Evolutionary conservation across 2,329 filamentous ascomycete species (phyloP).

Genomic region (Cordyceps tenuipes): DNA sequence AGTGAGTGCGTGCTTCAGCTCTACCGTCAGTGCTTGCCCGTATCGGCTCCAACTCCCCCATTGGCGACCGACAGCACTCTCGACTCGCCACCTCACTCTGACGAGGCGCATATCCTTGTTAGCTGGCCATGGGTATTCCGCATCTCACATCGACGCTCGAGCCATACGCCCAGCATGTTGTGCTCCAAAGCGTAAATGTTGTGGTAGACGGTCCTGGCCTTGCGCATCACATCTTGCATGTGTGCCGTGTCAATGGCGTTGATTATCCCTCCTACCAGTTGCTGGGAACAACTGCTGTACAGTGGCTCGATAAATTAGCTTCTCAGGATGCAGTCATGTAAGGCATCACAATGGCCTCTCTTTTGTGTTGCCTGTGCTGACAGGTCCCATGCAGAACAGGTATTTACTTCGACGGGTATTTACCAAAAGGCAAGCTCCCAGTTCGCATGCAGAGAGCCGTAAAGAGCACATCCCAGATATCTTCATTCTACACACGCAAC

Average conservation of each 20-base stretch:
- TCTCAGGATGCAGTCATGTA: conserved; percentile 54
- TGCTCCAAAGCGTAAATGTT: conserved; percentile 33
- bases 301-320: conserved; percentile 55
- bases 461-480: conserved; percentile 47
- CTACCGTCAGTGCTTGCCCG: background rate
- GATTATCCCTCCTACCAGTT: conserved; percentile 54
- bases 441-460: conserved; percentile 55
- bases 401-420: conserved; percentile 79
- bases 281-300: conserved; percentile 49
- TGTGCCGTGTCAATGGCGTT: conserved; percentile 42
- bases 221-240: conserved; percentile 62
- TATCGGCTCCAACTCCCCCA: background rate
- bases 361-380: conserved; percentile 14
- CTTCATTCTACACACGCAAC: conserved; percentile 32
- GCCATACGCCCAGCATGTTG: conserved; percentile 38
- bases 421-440: conserved; percentile 58
- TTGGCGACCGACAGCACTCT: conserved; percentile 1
- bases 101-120: background rate
- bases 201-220: conserved; percentile 73
- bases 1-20: background rate
- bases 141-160: conserved; percentile 45
- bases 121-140: conserved; percentile 48
- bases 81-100: background rate
- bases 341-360: conserved; percentile 14
- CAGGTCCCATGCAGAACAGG: conserved; percentile 38